Base-by-base conservation (phyloP, 75 land plant genomes). In the Sequoiadendron giganteum region DNA sequence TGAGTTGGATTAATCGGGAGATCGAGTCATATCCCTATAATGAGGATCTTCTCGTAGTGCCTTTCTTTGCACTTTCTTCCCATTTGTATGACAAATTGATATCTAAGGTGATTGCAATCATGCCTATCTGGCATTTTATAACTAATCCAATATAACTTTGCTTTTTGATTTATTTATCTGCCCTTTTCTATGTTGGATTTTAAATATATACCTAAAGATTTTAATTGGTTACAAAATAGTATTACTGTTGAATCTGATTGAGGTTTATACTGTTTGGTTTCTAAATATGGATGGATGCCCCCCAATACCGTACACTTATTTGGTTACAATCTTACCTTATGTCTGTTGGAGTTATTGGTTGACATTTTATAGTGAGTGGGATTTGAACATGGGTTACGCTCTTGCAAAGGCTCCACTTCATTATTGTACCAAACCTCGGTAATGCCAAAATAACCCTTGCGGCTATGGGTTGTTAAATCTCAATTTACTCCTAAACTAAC, bases 41-140 rank as follows among this genome's bases (percentile, higher is more conserved):
- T 85, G 86, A 86, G 52, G 97, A 96, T 90, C 93, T 93, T 86
- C 40, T 77, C 13, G 79, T 89, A 28, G 89, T 95, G 32, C 93
- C 93, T 15, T 28, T 94, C 58, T 88, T 94, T 82, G 91, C 88
- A 14, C 88, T 75, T 88, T 93, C 85, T 94, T 95, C 89, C 94
- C 93, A 30, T 34, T 88, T 14, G 90, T 93, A 49, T 13, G 94
- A 93, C 83, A 89, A 93, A 86, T 91, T 94, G 86, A 90, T 95
- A 10, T 92, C 95, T 73, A 94, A 95, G 96, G 96, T 95, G 39
- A 32, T 61, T 84, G 40, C 47, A 21, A 75, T 25, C 87, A 45
- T 43, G 25, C n/a, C 49, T 48, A 47, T 3, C 47, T 47, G 10
- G 11, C 45, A 13, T 82, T 82, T 82, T 40, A 39, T 5, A 25